These are phyloP conservation scores for Sporothrix brunneoviolacea DNA, from an alignment of 2,329 filamentous ascomycete genomes.

Conservation along the genomic window DNA sequence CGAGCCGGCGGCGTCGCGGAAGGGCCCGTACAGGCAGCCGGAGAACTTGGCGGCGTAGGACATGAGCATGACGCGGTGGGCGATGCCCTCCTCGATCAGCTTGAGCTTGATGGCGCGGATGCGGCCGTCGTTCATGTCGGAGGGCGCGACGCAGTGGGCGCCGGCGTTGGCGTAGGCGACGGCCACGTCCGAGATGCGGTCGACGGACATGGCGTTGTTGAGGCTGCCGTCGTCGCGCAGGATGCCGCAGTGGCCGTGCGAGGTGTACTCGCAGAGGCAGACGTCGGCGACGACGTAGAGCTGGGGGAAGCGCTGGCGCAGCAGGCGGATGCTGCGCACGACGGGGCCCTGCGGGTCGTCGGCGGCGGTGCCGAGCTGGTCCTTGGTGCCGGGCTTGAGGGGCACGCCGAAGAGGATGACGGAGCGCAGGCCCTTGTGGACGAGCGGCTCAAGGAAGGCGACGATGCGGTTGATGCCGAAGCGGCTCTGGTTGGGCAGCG, in stretches of 20 bases:
- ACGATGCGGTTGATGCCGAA: conserved; percentile 81
- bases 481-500: conserved; percentile 83
- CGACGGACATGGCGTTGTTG: conserved; percentile 89
- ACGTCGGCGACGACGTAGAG: conserved; percentile 91
- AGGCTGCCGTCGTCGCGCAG: conserved; percentile 85
- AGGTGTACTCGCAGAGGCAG: conserved; percentile 97
- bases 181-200: conserved; percentile 96
- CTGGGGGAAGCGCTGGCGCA: conserved; percentile 78
- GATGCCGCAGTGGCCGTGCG: conserved; percentile 95
- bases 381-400: conserved; percentile 71
- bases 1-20: conserved; percentile 92
- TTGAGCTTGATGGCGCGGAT: conserved; percentile 98
- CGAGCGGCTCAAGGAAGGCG: conserved; percentile 76
- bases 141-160: conserved; percentile 93
- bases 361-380: conserved; percentile 82
- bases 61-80: conserved; percentile 89
- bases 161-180: conserved; percentile 92
- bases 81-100: conserved; percentile 88
- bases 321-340: conserved; percentile 75
- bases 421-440: conserved; percentile 82
- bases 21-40: conserved; percentile 92
- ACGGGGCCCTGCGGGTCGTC: conserved; percentile 92
- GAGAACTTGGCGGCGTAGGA: conserved; percentile 98
- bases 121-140: conserved; percentile 97
- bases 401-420: conserved; percentile 97